Conservation (phyloP, 2,329 filamentous ascomycete genomes). For the Madurella mycetomatis region DNA sequence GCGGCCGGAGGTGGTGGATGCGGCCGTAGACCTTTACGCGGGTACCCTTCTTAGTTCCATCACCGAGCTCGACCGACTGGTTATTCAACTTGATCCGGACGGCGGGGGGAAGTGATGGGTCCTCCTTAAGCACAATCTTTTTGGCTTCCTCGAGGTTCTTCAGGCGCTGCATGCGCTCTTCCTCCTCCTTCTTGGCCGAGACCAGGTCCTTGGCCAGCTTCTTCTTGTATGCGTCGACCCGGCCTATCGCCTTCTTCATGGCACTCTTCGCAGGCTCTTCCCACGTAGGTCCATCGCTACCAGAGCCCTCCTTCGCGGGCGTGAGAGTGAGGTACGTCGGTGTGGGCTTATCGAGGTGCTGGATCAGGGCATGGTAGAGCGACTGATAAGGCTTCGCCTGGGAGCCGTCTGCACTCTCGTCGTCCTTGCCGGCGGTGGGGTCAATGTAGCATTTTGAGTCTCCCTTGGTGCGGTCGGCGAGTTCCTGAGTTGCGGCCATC, state of each 20-base stretch:
- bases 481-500: constrained; percentile 45
- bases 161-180: constrained; percentile 66
- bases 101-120: constrained; percentile 69
- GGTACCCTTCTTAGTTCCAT: constrained; percentile 54
- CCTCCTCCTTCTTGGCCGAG: constrained; percentile 64
- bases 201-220: constrained; percentile 77
- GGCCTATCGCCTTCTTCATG: constrained; percentile 76
- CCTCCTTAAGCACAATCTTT: constrained; percentile 67
- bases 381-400: constrained; percentile 77
- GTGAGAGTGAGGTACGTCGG: constrained; percentile 64
- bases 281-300: constrained; percentile 61
- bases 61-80: constrained; percentile 57
- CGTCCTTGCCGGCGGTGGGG: constrained; percentile 72
- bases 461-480: constrained; percentile 47
- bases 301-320: constrained; percentile 60
- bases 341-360: constrained; percentile 56
- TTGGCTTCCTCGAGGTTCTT: constrained; percentile 74
- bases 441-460: constrained; percentile 66
- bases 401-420: constrained; percentile 61
- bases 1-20: constrained; percentile 73
- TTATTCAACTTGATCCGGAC: constrained; percentile 71
- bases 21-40: constrained; percentile 77
- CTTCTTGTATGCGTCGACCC: constrained; percentile 73
- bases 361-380: constrained; percentile 70
- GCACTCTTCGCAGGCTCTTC: constrained; percentile 80